These are phyloP conservation scores for Saitozyma sp. DNA, from an alignment of 768 basidiomycete species.

Conservation along the genomic window DNA sequence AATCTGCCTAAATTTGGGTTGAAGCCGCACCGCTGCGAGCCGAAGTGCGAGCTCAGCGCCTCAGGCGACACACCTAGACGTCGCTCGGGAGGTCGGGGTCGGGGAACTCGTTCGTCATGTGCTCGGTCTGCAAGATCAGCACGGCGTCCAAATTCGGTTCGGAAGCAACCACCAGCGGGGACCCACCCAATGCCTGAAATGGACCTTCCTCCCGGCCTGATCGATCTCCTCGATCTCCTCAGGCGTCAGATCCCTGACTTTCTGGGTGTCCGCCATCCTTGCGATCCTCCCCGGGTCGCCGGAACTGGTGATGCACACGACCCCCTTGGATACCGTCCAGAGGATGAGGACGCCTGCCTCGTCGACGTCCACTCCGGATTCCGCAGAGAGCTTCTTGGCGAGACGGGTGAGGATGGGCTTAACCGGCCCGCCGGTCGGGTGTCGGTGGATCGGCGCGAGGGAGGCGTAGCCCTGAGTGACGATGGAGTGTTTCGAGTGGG, in stretches of 20 bases:
- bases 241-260: slow-evolving; percentile 27
- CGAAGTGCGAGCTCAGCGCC: too few species aligned
- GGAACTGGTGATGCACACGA: slow-evolving; percentile 42
- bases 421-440: slow-evolving; percentile 41
- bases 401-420: slow-evolving; percentile 40
- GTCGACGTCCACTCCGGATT: slow-evolving; percentile 38
- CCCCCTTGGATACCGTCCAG: slow-evolving; percentile 43
- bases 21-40: too few species aligned
- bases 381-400: slow-evolving; percentile 25
- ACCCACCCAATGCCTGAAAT: slow-evolving; percentile 43
- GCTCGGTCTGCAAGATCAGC: slow-evolving; percentile 27
- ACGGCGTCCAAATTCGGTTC: neutral
- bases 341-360: slow-evolving; percentile 36
- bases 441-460: slow-evolving; percentile 39
- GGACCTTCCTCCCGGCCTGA: slow-evolving; percentile 33
- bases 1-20: too few species aligned
- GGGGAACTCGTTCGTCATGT: slow-evolving; percentile 44
- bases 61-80: neutral
- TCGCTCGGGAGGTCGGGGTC: slow-evolving; percentile 25
- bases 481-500: slow-evolving; percentile 43
- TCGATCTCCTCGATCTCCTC: slow-evolving; percentile 51
- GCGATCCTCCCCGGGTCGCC: slow-evolving; percentile 28
- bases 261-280: slow-evolving; percentile 27
- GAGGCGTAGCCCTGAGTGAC: slow-evolving; percentile 42
- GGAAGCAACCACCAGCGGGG: too few species aligned